phyloP scores from a whole-genome alignment of 768 basidiomycete species.

The Pulveroboletus ravenelii region DNA sequence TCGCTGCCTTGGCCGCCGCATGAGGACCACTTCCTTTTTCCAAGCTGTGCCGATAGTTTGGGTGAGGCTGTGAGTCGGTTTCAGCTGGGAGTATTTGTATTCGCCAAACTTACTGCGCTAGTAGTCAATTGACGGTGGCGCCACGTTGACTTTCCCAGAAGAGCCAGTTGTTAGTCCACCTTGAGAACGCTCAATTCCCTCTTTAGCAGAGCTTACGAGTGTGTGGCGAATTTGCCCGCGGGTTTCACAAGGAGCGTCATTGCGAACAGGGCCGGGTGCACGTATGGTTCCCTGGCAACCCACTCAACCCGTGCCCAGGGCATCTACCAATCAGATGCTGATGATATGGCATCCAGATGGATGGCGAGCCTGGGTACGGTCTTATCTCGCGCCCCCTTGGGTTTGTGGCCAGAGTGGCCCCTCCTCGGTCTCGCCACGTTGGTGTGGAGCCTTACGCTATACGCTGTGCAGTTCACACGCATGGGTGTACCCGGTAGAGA shows the following conservation, averaged over 20 bases:
- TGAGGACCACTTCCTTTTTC: background rate
- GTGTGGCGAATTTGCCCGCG: constrained; percentile 16
- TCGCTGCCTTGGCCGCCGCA: background rate
- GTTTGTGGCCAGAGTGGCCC: background rate
- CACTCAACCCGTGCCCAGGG: background rate
- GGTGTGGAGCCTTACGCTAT: background rate
- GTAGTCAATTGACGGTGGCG: background rate
- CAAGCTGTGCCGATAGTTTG: background rate
- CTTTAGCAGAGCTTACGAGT: constrained; percentile 13
- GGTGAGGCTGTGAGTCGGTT: constrained; percentile 8
- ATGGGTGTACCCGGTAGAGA: constrained; percentile 6
- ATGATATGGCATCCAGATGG: too few species aligned
- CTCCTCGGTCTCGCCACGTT: too few species aligned
- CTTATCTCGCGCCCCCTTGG: too few species aligned
- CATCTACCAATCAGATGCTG: too few species aligned
- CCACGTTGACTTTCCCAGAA: constrained; percentile 19
- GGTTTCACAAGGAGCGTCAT: constrained; percentile 21
- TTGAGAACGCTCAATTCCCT: constrained; percentile 14
- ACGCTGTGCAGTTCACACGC: constrained; percentile 11
- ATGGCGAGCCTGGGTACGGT: background rate
- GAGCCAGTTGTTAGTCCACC: constrained; percentile 8
- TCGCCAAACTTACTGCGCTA: constrained; percentile 13
- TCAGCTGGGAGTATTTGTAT: constrained; percentile 14
- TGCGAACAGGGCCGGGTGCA: constrained; percentile 8
- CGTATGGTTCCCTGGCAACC: background rate